A percentile compares a stretch with the other conserved stretches of the same genome.
Conservation (phyloP, 2,329 filamentous ascomycete genomes). For the Scedosporium boydii region DNA sequence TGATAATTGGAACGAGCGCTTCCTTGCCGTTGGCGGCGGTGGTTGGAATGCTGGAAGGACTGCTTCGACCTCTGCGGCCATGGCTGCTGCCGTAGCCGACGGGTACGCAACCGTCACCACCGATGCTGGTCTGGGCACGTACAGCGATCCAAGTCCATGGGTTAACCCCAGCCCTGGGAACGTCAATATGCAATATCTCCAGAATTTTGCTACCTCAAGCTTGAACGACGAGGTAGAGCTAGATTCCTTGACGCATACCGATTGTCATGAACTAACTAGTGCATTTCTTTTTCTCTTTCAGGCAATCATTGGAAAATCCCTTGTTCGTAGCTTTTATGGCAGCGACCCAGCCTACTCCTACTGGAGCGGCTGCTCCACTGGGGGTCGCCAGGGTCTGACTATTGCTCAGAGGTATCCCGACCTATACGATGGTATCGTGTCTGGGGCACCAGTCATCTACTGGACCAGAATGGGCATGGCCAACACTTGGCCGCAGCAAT, state of each 20-base stretch:
- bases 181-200: too few species aligned
- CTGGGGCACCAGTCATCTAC: conserved; percentile 31
- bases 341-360: conserved; percentile 29
- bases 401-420: conserved; percentile 40
- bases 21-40: conserved; percentile 20
- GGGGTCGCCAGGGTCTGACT: conserved; percentile 45
- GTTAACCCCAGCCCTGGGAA: too few species aligned
- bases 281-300: too few species aligned
- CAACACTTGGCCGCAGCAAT: conserved; percentile 12
- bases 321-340: conserved; percentile 30
- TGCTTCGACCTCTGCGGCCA: conserved; percentile 8
- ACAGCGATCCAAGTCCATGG: too few species aligned
- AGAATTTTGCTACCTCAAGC: too few species aligned
- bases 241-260: not conserved
- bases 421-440: conserved; percentile 44
- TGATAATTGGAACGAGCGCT: conserved; percentile 18
- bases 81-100: conserved; percentile 10
- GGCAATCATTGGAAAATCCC: conserved; percentile 29
- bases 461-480: conserved; percentile 20
- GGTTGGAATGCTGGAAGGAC: conserved; percentile 17
- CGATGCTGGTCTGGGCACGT: conserved; percentile 10
- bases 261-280: too few species aligned
- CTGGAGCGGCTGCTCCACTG: conserved; percentile 43
- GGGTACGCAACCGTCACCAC: conserved; percentile 13
- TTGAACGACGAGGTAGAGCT: too few species aligned